Base-by-base conservation (phyloP, 1,284 basidiomycete species). In the Rhizoctonia solani region DNA sequence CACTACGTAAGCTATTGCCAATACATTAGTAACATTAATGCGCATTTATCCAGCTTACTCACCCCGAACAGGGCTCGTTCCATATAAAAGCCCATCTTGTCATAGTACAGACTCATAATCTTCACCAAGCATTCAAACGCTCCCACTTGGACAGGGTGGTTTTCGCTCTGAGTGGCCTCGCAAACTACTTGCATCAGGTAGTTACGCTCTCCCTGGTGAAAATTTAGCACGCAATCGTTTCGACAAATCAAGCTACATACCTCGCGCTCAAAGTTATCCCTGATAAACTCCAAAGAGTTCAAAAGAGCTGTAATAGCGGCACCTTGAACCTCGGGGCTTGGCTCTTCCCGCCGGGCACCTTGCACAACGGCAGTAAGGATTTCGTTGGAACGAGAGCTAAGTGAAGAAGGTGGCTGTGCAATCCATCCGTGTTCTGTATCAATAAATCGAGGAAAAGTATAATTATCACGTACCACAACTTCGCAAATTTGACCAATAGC, bases 121-220 rank as follows among this genome's bases (percentile, higher is more conserved):
- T 89, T 86, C 52, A 99, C 97, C 16, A 99, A 81, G 78, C 93
- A 95, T 77, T 98, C 95, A 75, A 97, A 99, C 1, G 95, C 90
- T 41, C 87, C 92, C 23, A 95, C 89, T 81, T 98, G 94, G 58
- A 98, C 94, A 49, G 85, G 78, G 16, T 90, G 85, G 3, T 87
- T 79, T 1, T 83, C 71, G 72, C 88, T 94, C 78, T 99, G 97
- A 0, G 97, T 99, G 0, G 96, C 97, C 77, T 99, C 97, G 76
- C 96, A 99, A 27, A 99, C 93, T 56, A 99, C 95, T 81, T 99
- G 97, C 97, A 99, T 99, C 79, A 99, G 99, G 81, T 98, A 99
- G 80, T 98, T 99, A 63, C 96, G 87, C 78, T 99, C 96, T 69
- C 97, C 96, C 93, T 95, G 72, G 67, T 44, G 59, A 66, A 41